Percentiles rank a stretch among this genome's conserved stretches.
phyloP scores from a whole-genome alignment of 1,284 basidiomycete genomes.

The Melampsora americana region DNA sequence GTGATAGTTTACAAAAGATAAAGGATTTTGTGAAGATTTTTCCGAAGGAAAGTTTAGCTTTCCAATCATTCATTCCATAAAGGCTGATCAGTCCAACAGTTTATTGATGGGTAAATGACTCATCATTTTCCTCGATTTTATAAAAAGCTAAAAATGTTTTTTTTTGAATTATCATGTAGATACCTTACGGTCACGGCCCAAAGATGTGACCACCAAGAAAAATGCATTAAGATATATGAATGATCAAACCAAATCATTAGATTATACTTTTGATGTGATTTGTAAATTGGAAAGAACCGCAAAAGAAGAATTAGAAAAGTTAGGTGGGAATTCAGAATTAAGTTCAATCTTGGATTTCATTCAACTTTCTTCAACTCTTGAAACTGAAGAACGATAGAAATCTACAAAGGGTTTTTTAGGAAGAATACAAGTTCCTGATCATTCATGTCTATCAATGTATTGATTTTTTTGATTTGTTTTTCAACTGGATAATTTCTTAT shows the following conservation, averaged over 20 bases:
- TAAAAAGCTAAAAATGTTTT: neutral
- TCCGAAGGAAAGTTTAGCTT: slow-evolving; percentile 63
- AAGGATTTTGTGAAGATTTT: slow-evolving; percentile 90
- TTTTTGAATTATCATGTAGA: slow-evolving; percentile 63
- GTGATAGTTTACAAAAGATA: slow-evolving; percentile 78
- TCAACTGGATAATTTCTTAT: too few relatives aligned
- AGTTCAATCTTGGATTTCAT: slow-evolving; percentile 58
- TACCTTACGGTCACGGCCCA: slow-evolving; percentile 79
- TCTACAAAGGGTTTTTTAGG: too few relatives aligned
- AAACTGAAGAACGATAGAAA: too few relatives aligned
- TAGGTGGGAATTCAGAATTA: slow-evolving; percentile 63
- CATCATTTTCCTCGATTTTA: neutral
- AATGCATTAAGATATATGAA: slow-evolving; percentile 61
- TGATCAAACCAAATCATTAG: too few relatives aligned
- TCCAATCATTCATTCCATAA: slow-evolving; percentile 74
- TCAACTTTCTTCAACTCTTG: slow-evolving; percentile 26
- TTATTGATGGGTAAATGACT: slow-evolving; percentile 72
- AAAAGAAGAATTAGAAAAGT: slow-evolving; percentile 62
- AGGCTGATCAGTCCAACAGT: slow-evolving; percentile 68
- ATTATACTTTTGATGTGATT: too few relatives aligned
- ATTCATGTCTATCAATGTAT: too few relatives aligned
- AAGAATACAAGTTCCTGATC: too few relatives aligned
- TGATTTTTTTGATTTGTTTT: too few relatives aligned
- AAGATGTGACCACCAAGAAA: slow-evolving; percentile 71
- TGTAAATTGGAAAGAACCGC: slow-evolving; percentile 52